Evolutionary conservation across 139 green algal genomes (phyloP).

Genomic region (Diplosphaera chodatii): DNA sequence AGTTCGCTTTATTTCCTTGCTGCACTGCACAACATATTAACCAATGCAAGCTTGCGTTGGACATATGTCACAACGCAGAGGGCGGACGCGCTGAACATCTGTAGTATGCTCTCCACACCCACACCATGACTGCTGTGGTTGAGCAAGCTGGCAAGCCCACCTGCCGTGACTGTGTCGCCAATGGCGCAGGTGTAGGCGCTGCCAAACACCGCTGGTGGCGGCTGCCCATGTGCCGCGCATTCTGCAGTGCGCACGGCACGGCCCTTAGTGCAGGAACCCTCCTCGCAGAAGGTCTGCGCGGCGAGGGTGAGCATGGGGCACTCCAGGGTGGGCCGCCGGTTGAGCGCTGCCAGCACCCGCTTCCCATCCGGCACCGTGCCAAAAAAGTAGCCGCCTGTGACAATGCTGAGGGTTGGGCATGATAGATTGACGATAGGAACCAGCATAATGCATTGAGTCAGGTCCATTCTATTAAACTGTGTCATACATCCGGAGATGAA

Average conservation of each 20-base stretch:
- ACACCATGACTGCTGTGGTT: too few species aligned
- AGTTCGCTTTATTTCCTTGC: too few species aligned
- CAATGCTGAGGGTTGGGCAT: too few species aligned
- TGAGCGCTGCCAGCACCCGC: slow-evolving; percentile 41
- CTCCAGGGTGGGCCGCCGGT: slow-evolving; percentile 8
- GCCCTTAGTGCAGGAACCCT: neutral
- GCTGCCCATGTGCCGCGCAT: slow-evolving; percentile 49
- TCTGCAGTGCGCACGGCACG: slow-evolving; percentile 6
- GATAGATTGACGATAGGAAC: too few species aligned
- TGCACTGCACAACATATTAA: too few species aligned
- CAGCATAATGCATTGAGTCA: too few species aligned
- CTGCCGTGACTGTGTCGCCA: slow-evolving; percentile 71
- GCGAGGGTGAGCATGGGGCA: slow-evolving; percentile 50
- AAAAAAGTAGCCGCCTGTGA: slow-evolving; percentile 84
- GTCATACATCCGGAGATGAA: too few species aligned
- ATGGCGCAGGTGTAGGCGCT: slow-evolving; percentile 67
- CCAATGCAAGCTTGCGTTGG: too few species aligned
- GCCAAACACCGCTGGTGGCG: slow-evolving; percentile 43
- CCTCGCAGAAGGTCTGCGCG: neutral
- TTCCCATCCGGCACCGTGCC: slow-evolving; percentile 72
- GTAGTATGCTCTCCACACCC: too few species aligned
- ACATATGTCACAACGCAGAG: too few species aligned
- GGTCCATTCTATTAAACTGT: too few species aligned
- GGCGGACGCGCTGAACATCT: too few species aligned
- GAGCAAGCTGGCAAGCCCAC: slow-evolving; percentile 16